These are phyloP conservation scores for Phoma sp. DNA, from an alignment of 2,329 filamentous ascomycete genomes.

Conservation along the genomic window DNA sequence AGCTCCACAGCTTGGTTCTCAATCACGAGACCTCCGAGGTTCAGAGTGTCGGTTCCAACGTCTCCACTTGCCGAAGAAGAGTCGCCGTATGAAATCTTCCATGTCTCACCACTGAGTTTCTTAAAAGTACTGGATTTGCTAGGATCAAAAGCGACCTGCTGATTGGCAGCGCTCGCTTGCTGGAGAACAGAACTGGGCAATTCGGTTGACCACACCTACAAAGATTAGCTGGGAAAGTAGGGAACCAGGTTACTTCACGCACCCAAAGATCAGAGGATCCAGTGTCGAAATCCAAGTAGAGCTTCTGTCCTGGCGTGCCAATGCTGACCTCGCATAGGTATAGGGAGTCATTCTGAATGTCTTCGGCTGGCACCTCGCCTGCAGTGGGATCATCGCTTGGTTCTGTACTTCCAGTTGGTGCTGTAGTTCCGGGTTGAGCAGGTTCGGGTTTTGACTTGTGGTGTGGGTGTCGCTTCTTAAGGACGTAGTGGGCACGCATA, in stretches of 20 bases:
- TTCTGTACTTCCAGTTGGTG: not conserved
- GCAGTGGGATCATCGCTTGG: conserved; percentile 2
- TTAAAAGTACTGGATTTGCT: conserved; percentile 67
- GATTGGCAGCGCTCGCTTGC: conserved; percentile 42
- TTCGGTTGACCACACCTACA: conserved; percentile 69
- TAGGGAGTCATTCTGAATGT: conserved; percentile 70
- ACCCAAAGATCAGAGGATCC: conserved; percentile 74
- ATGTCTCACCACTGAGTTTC: conserved; percentile 55
- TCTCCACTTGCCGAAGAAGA: conserved; percentile 68
- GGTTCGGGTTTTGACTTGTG: too few species aligned
- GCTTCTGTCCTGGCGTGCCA: conserved; percentile 67
- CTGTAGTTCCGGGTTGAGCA: too few species aligned
- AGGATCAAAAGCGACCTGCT: conserved; percentile 63
- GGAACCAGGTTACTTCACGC: not conserved
- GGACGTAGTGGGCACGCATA: conserved; percentile 28
- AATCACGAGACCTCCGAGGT: conserved; percentile 66
- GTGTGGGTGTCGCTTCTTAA: conserved; percentile 20
- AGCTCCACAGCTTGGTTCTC: conserved; percentile 69
- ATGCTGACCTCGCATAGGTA: conserved; percentile 70
- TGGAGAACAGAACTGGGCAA: conserved; percentile 58
- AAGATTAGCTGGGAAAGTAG: not conserved
- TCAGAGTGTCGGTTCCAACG: conserved; percentile 68
- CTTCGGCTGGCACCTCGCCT: conserved; percentile 55
- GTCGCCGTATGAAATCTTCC: conserved; percentile 73
- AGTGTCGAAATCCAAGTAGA: conserved; percentile 71